Percentiles rank a stretch among this genome's conserved stretches.
Conservation (phyloP, 208 protist species). For the Acanthamoeba lugdunensis region DNA sequence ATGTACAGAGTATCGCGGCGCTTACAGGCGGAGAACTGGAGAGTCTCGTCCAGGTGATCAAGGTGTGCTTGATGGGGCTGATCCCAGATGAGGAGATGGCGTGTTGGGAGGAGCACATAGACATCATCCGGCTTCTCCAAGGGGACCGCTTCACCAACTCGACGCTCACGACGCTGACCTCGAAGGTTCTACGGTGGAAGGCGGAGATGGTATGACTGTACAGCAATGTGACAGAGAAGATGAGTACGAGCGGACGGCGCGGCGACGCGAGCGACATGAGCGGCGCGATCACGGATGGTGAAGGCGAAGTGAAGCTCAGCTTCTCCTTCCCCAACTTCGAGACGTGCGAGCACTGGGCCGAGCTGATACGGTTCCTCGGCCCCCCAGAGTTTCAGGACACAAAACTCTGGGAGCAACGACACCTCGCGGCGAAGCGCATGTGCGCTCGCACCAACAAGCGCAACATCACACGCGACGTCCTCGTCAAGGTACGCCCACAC, state of each 20-base stretch:
- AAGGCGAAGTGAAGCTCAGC: no score
- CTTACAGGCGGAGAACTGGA: not conserved
- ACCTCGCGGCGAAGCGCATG: not conserved
- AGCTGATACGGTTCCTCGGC: not conserved
- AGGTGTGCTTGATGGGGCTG: not conserved
- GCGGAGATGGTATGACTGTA: no score
- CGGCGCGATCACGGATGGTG: no score
- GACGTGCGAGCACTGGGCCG: not conserved
- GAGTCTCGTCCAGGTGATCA: not conserved
- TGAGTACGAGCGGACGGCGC: no score
- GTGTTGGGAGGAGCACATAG: not conserved
- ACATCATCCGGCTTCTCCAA: not conserved
- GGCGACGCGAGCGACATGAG: no score
- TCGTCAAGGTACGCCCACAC: not conserved
- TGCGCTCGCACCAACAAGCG: not conserved
- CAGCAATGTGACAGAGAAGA: no score
- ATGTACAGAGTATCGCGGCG: not conserved
- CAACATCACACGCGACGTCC: not conserved
- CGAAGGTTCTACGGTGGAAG: no score
- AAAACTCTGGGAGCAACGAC: constrained; percentile 4
- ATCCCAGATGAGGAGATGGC: not conserved
- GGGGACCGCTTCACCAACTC: not conserved
- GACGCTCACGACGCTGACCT: no score
- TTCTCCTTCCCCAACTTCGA: not conserved
- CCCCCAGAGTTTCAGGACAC: constrained; percentile 3